These are phyloP conservation scores for Phialophora verrucosa DNA, from an alignment of 2,329 filamentous ascomycete genomes.

Conservation along the genomic window DNA sequence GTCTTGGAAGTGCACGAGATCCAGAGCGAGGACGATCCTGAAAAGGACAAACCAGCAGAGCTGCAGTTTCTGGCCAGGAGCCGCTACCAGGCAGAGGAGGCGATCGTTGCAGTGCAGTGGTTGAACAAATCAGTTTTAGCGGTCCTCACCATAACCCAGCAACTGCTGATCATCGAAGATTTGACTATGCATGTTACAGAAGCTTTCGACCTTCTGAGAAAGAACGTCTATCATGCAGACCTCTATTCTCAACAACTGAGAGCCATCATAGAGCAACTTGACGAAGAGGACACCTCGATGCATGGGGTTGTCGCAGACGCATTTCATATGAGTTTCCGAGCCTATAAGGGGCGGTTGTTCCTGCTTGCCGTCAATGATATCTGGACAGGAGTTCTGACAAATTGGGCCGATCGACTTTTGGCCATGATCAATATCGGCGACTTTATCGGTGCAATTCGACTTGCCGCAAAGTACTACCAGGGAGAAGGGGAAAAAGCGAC, in stretches of 20 bases:
- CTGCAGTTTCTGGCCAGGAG: constrained; percentile 82
- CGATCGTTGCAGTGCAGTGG: constrained; percentile 97
- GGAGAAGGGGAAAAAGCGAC: constrained; percentile 93
- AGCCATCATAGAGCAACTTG: constrained; percentile 81
- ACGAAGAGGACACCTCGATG: constrained; percentile 86
- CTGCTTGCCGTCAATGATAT: constrained; percentile 92
- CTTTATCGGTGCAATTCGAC: constrained; percentile 85
- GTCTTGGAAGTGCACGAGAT: constrained; percentile 85
- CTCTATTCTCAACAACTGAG: constrained; percentile 88
- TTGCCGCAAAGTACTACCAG: constrained; percentile 90
- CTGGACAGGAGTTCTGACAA: constrained; percentile 87
- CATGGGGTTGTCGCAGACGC: constrained; percentile 96
- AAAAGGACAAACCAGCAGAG: constrained; percentile 76
- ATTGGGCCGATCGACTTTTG: constrained; percentile 93
- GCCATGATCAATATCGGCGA: constrained; percentile 97
- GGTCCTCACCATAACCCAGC: constrained; percentile 91
- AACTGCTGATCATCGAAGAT: constrained; percentile 91
- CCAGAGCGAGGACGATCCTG: constrained; percentile 60
- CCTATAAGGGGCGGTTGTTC: constrained; percentile 93
- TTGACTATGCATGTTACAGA: constrained; percentile 88
- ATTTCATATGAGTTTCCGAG: constrained; percentile 96
- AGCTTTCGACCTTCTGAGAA: constrained; percentile 87
- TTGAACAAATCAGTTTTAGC: constrained; percentile 89
- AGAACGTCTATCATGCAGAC: constrained; percentile 90
- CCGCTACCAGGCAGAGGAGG: constrained; percentile 91